A percentile compares a stretch with the other conserved stretches of the same genome.
Evolutionary conservation across 495 filamentous ascomycete genomes (phyloP).

Genomic region (Melanomma pulvis-pyrius): DNA sequence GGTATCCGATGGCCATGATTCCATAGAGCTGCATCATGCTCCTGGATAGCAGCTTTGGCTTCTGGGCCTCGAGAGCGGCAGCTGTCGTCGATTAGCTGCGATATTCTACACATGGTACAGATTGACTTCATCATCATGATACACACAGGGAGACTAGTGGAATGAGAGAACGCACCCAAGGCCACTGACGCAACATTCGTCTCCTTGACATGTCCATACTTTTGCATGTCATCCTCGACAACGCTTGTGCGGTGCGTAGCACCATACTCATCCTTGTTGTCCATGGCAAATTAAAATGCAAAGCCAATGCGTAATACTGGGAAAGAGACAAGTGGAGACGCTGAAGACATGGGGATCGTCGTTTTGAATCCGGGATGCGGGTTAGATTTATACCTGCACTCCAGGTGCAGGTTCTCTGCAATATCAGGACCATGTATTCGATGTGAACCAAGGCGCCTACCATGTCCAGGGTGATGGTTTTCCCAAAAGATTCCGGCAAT

Average conservation of each 20-base stretch:
- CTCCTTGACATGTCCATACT: constrained; percentile 11
- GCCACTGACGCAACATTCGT: constrained; percentile 44
- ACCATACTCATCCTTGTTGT: neutral
- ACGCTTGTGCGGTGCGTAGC: neutral
- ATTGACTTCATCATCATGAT: neutral
- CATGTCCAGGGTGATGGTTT: neutral
- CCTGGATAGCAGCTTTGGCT: constrained; percentile 49
- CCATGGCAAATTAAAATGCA: neutral
- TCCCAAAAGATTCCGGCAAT: neutral
- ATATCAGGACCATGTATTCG: neutral
- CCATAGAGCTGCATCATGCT: constrained; percentile 48
- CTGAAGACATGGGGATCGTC: neutral
- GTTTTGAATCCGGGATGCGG: neutral
- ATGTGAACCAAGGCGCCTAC: neutral
- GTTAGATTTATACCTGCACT: neutral
- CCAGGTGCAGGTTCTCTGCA: neutral
- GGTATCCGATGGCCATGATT: constrained; percentile 32
- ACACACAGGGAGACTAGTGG: neutral
- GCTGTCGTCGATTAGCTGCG: constrained; percentile 35
- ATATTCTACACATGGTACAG: neutral
- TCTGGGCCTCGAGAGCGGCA: constrained; percentile 48
- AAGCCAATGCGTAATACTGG: neutral
- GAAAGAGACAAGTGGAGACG: neutral
- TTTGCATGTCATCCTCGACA: constrained; percentile 17
- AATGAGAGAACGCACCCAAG: neutral